These are phyloP conservation scores for Ailanthus altissimus DNA, from an alignment of 345 rosid species.

Conservation along the genomic window DNA sequence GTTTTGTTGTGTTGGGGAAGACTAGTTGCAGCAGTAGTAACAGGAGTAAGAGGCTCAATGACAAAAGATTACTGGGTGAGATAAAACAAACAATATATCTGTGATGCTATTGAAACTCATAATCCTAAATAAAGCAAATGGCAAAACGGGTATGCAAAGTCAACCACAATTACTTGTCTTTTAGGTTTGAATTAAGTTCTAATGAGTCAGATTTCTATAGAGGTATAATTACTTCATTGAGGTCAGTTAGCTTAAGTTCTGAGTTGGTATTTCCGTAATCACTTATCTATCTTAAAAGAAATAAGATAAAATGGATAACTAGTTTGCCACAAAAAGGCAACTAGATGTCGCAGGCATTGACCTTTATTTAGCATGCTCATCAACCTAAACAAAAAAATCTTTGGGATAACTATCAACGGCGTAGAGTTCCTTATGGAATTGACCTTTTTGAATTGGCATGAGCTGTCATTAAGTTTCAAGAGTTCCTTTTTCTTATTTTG, in stretches of 20 bases:
- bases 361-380: background rate
- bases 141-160: background rate
- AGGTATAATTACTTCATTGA: background rate
- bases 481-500: background rate
- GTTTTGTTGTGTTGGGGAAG: background rate
- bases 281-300: background rate
- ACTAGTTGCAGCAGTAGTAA: background rate
- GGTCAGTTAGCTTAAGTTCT: background rate
- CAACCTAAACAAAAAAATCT: background rate
- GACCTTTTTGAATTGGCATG: too few relatives aligned
- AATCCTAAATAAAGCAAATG: background rate
- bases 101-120: background rate
- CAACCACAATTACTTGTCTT: background rate
- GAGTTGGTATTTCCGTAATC: background rate
- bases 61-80: background rate
- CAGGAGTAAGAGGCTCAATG: background rate
- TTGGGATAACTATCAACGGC: background rate
- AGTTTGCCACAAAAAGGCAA: background rate
- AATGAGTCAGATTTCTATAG: background rate
- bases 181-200: background rate
- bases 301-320: background rate
- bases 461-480: too few relatives aligned
- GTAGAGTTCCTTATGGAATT: background rate
- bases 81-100: too few relatives aligned
- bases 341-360: background rate